phyloP scores from a whole-genome alignment of 2,329 filamentous ascomycete species.

The Basipetospora sp. region DNA sequence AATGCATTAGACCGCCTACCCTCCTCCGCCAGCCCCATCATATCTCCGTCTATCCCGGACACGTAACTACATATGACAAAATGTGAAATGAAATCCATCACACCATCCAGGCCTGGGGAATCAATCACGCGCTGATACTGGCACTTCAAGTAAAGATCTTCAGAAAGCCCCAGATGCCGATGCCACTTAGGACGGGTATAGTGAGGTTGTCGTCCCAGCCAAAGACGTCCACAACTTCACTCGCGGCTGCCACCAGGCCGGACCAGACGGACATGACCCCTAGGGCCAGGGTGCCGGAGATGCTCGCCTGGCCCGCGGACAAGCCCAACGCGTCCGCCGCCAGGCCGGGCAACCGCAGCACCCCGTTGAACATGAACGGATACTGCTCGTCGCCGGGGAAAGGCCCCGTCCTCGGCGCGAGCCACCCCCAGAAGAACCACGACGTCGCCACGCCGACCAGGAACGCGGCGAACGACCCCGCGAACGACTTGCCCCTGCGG shows the following conservation, averaged over 20 bases:
- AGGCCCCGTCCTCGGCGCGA: slow-evolving; percentile 54
- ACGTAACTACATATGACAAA: too few relatives aligned
- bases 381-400: slow-evolving; percentile 54
- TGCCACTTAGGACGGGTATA: slow-evolving; percentile 78
- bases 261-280: slow-evolving; percentile 72
- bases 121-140: too few relatives aligned
- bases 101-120: too few relatives aligned
- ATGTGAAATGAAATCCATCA: too few relatives aligned
- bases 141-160: slow-evolving; percentile 56
- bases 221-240: slow-evolving; percentile 81
- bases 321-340: slow-evolving; percentile 48
- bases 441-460: slow-evolving; percentile 70
- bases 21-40: neutral
- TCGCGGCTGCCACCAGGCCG: slow-evolving; percentile 75
- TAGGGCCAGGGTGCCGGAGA: slow-evolving; percentile 60
- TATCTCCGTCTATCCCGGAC: slow-evolving; percentile 2
- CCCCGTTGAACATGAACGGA: slow-evolving; percentile 69
- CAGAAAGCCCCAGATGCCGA: slow-evolving; percentile 82
- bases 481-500: slow-evolving; percentile 76
- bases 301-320: slow-evolving; percentile 39
- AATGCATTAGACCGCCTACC: slow-evolving; percentile 1
- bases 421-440: slow-evolving; percentile 72
- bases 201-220: slow-evolving; percentile 96
- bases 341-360: slow-evolving; percentile 51
- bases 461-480: slow-evolving; percentile 75